Evolutionary conservation across 139 green algal genomes (phyloP).

Genomic region (Axilococcus clingmanii): DNA sequence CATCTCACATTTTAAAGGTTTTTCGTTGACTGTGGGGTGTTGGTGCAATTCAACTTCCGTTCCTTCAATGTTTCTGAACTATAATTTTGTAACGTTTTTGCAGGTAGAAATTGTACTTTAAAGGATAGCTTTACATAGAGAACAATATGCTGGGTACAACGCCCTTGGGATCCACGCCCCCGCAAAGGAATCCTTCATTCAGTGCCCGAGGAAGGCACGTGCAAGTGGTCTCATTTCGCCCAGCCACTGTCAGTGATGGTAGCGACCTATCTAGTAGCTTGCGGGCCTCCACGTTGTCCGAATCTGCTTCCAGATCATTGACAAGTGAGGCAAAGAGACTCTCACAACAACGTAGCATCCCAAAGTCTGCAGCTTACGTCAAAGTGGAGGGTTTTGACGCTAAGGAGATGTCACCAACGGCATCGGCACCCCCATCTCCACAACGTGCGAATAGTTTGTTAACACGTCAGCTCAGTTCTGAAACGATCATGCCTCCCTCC

Average conservation of each 20-base stretch:
- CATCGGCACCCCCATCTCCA: background rate
- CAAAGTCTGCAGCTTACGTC: constrained; percentile 19
- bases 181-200: background rate
- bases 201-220: background rate
- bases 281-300: too few species aligned
- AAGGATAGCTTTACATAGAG: too few species aligned
- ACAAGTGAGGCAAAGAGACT: too few species aligned
- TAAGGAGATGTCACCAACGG: background rate
- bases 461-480: constrained; percentile 5
- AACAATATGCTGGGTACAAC: background rate
- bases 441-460: constrained; percentile 1
- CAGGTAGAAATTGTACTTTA: too few species aligned
- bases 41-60: too few species aligned
- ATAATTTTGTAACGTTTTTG: too few species aligned
- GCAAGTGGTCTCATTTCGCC: background rate
- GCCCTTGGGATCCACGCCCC: constrained; percentile 2
- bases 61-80: too few species aligned
- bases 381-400: constrained; percentile 20
- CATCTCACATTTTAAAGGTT: too few species aligned
- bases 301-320: too few species aligned
- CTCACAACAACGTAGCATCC: constrained; percentile 4
- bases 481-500: background rate
- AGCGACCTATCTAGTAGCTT: too few species aligned
- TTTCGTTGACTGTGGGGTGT: too few species aligned
- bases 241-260: too few species aligned